Base-by-base conservation (phyloP, 176 grass and related monocot species). In the Oryza meridionalis region DNA sequence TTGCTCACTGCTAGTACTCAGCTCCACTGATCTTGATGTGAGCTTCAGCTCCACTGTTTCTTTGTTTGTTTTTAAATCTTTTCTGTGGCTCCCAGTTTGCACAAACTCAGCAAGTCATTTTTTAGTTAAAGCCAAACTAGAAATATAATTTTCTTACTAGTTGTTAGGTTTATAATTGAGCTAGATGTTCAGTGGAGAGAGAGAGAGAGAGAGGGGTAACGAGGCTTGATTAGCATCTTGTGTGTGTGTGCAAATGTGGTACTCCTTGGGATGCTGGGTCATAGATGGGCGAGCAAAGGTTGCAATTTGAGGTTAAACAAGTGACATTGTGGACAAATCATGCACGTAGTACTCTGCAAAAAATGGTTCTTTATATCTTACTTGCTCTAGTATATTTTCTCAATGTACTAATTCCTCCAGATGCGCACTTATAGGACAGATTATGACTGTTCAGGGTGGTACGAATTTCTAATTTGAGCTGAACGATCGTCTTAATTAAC, bases 91-190 rank as follows among this genome's bases (percentile, higher is more conserved):
- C 51, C 21, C 79, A 27, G 67, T 29, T 24, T 40, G 11, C 45
- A 66, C 46, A 53, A 86, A 26, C 26, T 73, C 69, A 45, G 17
- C 33, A 26, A 15, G 79, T 82, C 78, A 35, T 87, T 81, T 77
- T 77, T 67, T 49, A 64, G 65, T 64, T n/a, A 42, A n/a, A 31
- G 70, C 79, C 25, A 64, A 88, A 64, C 72, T 47, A 62, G 62
- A 15, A 74, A 74, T 43, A 44, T 51, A 1, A 45, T 25, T 38
- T 63, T 15, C 27, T 76, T 84, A 42, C 31, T 46, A 53, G 72
- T n/a, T 55, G 73, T 76, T 43, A 22, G 9, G 21, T 77, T 38
- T 51, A 77, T 21, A 29, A 31, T 42, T 40, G 7, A 21, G 27
- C 40, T 44, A 32, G 73, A 31, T 70, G 51, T 25, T 46, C 46